A percentile compares a stretch with the other conserved stretches of the same genome.
phyloP scores from a whole-genome alignment of 148 eudicot genomes.

The Spergularia bocconei region DNA sequence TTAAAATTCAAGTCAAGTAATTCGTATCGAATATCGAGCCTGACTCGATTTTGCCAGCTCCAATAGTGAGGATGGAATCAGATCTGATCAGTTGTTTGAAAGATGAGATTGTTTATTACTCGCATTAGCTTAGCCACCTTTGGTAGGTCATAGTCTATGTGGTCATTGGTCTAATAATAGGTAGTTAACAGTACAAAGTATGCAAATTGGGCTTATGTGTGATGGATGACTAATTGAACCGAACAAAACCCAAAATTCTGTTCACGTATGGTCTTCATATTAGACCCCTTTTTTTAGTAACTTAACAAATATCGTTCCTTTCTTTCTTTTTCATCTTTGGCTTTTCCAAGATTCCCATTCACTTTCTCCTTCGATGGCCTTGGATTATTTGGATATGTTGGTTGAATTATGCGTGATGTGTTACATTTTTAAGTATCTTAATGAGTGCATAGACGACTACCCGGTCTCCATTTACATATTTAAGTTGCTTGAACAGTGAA shows the following conservation, averaged over 20 bases:
- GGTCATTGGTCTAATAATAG: neutral
- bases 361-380: conserved; percentile 21
- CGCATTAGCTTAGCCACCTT: too few relatives aligned
- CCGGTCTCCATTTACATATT: neutral
- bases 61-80: too few relatives aligned
- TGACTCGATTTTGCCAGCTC: too few relatives aligned
- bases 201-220: neutral
- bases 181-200: neutral
- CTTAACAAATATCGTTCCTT: conserved; percentile 12
- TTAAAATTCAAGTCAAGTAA: too few relatives aligned
- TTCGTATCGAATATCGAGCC: too few relatives aligned
- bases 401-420: neutral
- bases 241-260: conserved; percentile 5
- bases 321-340: conserved; percentile 17
- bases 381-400: neutral
- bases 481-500: too few relatives aligned
- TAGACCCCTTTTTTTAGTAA: conserved; percentile 10
- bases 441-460: conserved; percentile 1
- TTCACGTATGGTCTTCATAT: neutral
- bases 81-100: too few relatives aligned
- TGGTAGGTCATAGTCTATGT: neutral
- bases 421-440: neutral
- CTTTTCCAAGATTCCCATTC: conserved; percentile 23
- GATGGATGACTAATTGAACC: conserved; percentile 4
- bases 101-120: too few relatives aligned